These are phyloP conservation scores for Aspergillus arachidicola DNA, from an alignment of 2,329 filamentous ascomycete genomes.

Conservation along the genomic window DNA sequence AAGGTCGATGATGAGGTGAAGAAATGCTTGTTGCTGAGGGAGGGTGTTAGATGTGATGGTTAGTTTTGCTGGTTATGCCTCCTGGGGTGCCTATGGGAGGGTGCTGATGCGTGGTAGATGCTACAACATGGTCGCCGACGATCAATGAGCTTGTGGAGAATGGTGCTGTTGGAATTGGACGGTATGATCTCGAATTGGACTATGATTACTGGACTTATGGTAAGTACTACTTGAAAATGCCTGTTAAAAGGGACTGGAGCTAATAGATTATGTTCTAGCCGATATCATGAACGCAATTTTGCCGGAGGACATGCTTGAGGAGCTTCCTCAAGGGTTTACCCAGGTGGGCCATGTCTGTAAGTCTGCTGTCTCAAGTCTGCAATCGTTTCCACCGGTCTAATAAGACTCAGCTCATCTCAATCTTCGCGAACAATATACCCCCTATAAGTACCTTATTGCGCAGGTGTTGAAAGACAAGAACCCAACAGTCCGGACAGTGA, in stretches of 20 bases:
- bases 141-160: conserved; percentile 69
- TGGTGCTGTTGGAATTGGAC: conserved; percentile 70
- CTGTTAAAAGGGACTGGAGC: background rate
- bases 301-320: conserved; percentile 75
- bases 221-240: conserved; percentile 43
- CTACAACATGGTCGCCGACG: conserved; percentile 73
- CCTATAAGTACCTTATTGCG: conserved; percentile 84
- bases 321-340: conserved; percentile 84
- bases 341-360: conserved; percentile 82
- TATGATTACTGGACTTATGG: conserved; percentile 88
- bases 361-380: conserved; percentile 29
- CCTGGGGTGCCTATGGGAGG: conserved; percentile 5
- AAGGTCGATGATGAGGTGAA: conserved; percentile 53
- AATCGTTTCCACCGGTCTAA: conserved; percentile 12
- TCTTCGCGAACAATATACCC: conserved; percentile 77
- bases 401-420: conserved; percentile 75
- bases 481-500: conserved; percentile 77
- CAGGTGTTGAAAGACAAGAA: conserved; percentile 91
- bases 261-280: conserved; percentile 48
- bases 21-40: conserved; percentile 44
- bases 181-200: conserved; percentile 73
- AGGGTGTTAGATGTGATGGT: conserved; percentile 44
- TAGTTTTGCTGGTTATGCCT: conserved; percentile 27
- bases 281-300: conserved; percentile 83
- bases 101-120: conserved; percentile 50